These are phyloP conservation scores for Boletellus dicymbophilus DNA, from an alignment of 1,284 basidiomycete species.

Conservation along the genomic window DNA sequence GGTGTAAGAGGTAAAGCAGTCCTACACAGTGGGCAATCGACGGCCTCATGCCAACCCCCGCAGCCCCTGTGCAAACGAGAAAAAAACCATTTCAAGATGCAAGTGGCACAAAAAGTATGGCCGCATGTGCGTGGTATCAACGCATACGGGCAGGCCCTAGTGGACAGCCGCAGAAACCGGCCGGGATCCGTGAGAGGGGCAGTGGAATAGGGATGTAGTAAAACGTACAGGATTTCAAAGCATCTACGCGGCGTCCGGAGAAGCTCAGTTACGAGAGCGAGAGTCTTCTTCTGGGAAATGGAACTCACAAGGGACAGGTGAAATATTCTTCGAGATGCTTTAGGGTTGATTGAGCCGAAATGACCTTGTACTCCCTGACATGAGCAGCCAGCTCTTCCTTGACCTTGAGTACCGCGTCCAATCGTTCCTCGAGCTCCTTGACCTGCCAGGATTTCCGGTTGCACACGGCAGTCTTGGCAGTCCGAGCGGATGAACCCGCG, in stretches of 20 bases:
- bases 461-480: background rate
- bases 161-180: conserved; percentile 23
- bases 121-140: conserved; percentile 58
- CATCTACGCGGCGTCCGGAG: conserved; percentile 30
- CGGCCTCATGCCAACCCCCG: conserved; percentile 63
- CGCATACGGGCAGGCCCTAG: conserved; percentile 58
- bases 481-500: background rate
- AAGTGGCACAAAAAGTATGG: conserved; percentile 65
- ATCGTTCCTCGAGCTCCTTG: conserved; percentile 38
- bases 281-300: conserved; percentile 1
- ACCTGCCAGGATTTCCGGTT: conserved; percentile 3
- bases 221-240: conserved; percentile 42
- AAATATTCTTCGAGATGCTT: conserved; percentile 60
- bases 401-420: conserved; percentile 35
- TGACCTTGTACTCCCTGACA: conserved; percentile 39
- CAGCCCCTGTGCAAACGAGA: conserved; percentile 59
- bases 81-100: conserved; percentile 68
- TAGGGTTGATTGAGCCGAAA: conserved; percentile 37
- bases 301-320: conserved; percentile 31
- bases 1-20: conserved; percentile 50
- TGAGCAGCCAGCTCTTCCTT: conserved; percentile 42
- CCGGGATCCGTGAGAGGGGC: conserved; percentile 6
- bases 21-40: conserved; percentile 69
- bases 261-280: conserved; percentile 13
- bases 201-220: background rate